Evolutionary conservation across 2,329 filamentous ascomycete genomes (phyloP), one percentile per base, ranked within the genome.

Genomic region (Alternaria atra): DNA sequence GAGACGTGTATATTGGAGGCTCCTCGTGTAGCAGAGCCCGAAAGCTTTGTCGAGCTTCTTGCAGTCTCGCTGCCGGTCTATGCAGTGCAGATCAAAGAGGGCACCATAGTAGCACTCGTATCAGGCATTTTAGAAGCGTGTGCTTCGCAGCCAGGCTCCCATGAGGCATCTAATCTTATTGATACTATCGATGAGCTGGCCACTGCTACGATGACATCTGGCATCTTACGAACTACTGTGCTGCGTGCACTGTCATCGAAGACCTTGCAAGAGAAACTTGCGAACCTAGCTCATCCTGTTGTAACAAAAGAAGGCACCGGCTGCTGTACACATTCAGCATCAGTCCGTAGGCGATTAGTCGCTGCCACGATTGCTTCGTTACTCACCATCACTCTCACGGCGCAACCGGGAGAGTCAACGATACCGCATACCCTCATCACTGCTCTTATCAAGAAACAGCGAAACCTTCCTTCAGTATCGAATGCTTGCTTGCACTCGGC

Each of bases 371-470:
- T 74, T 9, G 70, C 74, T 15, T 67, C 75, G 53, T 37, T 79
- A n/a, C 55, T 79, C 7, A 74, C 63, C 4, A 50, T 71, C 9
- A 57, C 64, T 40, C 55, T 79, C 3, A 53, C 61, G 27, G 55
- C 64, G 3, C 67, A 66, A 13, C 30, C 63, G 13, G 64, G 63
- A 35, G 65, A 72, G 44, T 34, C 54, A 10, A 51, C 40, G 10
- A 53, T 77, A 6, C 63, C 72, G 12, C 60, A 54, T 2, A 15
- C 61, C 10, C 39, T 77, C 10, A 66, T 60, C 5, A 55, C 64
- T 44, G 64, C 70, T 30, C 58, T 79, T 17, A 58, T 78, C 10
- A 60, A 64, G 10, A 75, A 74, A 53, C 77, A 77, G 50, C 68
- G 66, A 23, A 51, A 70, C 6, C 54, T 73, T 23, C 59, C 65